These are phyloP conservation scores for Apiospora sp. DNA, from an alignment of 2,329 filamentous ascomycete species.

Conservation along the genomic window DNA sequence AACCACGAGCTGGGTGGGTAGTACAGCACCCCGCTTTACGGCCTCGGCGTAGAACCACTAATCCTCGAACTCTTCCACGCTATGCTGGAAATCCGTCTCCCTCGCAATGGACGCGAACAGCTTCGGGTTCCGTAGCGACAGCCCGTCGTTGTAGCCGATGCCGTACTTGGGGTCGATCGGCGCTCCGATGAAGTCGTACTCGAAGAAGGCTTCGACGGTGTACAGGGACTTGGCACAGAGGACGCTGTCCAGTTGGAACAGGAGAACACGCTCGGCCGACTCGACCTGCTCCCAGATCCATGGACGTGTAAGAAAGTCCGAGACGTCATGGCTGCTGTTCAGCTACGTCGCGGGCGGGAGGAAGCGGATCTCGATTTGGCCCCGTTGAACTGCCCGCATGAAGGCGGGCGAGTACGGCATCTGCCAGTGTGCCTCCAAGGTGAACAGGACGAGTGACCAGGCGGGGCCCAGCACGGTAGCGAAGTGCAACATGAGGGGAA, in stretches of 20 bases:
- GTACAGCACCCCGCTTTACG: slow-evolving; percentile 25
- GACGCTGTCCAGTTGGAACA: slow-evolving; percentile 50
- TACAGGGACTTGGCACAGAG: slow-evolving; percentile 42
- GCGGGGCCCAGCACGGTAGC: slow-evolving; percentile 48
- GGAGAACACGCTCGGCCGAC: slow-evolving; percentile 44
- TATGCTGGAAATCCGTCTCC: slow-evolving; percentile 31
- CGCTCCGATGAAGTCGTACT: slow-evolving; percentile 46
- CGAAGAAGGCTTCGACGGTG: slow-evolving; percentile 45
- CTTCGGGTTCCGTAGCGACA: slow-evolving; percentile 42
- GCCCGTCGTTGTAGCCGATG: slow-evolving; percentile 41
- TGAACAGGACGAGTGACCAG: slow-evolving; percentile 55
- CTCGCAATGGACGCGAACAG: slow-evolving; percentile 35
- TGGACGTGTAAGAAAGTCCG: slow-evolving; percentile 43
- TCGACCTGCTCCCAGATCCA: slow-evolving; percentile 49
- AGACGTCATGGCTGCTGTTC: slow-evolving; percentile 45
- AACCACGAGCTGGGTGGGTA: slow-evolving; percentile 39
- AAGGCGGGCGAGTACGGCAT: slow-evolving; percentile 42
- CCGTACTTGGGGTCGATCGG: slow-evolving; percentile 37
- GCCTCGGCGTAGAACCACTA: slow-evolving; percentile 40
- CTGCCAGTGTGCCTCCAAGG: slow-evolving; percentile 38
- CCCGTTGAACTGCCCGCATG: slow-evolving; percentile 43
- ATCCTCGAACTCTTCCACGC: slow-evolving; percentile 39
- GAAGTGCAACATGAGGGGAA: slow-evolving; percentile 51
- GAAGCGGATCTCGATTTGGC: slow-evolving; percentile 47
- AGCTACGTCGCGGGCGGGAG: slow-evolving; percentile 46